phyloP scores from a whole-genome alignment of 2,329 filamentous ascomycete genomes.

The Fusarium sp. region DNA sequence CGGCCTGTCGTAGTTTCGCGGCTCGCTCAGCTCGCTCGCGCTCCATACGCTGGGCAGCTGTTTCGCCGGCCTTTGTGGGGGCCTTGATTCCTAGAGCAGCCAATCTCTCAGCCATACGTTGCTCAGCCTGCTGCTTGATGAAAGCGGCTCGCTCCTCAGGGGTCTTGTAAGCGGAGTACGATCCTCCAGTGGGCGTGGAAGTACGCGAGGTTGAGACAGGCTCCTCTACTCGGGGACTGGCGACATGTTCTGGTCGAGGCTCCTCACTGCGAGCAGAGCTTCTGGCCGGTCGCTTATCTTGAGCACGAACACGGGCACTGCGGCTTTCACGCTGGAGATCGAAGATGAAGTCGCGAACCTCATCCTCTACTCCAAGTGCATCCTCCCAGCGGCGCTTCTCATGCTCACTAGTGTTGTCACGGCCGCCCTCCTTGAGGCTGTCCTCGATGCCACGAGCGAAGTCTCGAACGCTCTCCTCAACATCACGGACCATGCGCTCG shows the following conservation, averaged over 20 bases:
- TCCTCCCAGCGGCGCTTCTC: slow-evolving; percentile 96
- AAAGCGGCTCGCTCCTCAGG: slow-evolving; percentile 94
- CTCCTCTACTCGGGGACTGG: slow-evolving; percentile 64
- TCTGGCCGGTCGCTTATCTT: slow-evolving; percentile 64
- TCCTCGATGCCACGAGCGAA: slow-evolving; percentile 88
- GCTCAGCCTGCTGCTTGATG: slow-evolving; percentile 96
- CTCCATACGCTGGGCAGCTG: slow-evolving; percentile 84
- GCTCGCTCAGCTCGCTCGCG: slow-evolving; percentile 89
- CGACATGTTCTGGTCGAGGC: slow-evolving; percentile 53
- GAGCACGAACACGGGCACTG: slow-evolving; percentile 73
- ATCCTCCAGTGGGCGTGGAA: slow-evolving; percentile 64
- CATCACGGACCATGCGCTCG: slow-evolving; percentile 95
- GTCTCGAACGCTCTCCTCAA: slow-evolving; percentile 94
- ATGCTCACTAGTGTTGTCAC: slow-evolving; percentile 83
- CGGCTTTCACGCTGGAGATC: slow-evolving; percentile 90
- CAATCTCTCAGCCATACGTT: slow-evolving; percentile 95
- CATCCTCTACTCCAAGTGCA: slow-evolving; percentile 93
- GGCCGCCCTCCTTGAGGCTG: slow-evolving; percentile 82
- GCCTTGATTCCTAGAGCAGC: slow-evolving; percentile 93
- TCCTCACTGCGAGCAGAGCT: slow-evolving; percentile 57
- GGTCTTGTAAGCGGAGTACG: slow-evolving; percentile 87
- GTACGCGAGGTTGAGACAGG: slow-evolving; percentile 66
- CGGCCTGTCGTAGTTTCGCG: slow-evolving; percentile 86
- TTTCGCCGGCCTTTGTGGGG: slow-evolving; percentile 82
- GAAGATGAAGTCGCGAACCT: slow-evolving; percentile 97